These are phyloP conservation scores for Murraya paniculata DNA, from an alignment of 345 rosid genomes.

Conservation along the genomic window DNA sequence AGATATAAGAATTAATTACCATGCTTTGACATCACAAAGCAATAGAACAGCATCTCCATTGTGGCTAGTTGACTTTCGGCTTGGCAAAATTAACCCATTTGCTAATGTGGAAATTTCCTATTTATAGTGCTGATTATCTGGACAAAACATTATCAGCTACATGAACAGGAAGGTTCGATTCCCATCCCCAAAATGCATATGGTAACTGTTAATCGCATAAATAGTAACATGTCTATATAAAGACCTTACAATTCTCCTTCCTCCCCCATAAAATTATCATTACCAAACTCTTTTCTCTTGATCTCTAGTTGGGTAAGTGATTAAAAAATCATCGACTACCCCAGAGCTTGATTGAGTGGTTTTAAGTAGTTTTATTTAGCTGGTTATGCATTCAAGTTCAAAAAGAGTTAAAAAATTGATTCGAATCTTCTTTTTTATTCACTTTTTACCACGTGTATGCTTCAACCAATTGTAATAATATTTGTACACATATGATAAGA, in stretches of 20 bases:
- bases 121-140: conserved; percentile 20
- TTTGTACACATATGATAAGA: too few species aligned
- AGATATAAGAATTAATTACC: not conserved
- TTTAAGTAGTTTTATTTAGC: too few species aligned
- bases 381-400: rapidly evolving
- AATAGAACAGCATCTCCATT: not conserved
- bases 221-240: not conserved
- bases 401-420: too few species aligned
- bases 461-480: too few species aligned
- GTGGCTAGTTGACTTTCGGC: conserved; percentile 19
- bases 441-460: too few species aligned
- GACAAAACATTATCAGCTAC: not conserved
- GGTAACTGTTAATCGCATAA: not conserved
- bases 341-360: too few species aligned
- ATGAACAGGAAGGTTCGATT: too few species aligned
- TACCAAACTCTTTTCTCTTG: not conserved
- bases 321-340: too few species aligned
- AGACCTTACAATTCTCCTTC: not conserved
- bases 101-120: conserved; percentile 24
- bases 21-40: conserved; percentile 23
- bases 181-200: not conserved
- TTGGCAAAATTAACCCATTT: conserved; percentile 14
- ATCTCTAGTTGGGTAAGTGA: not conserved
- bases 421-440: too few species aligned
- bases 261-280: not conserved